A percentile compares a stretch with the other conserved stretches of the same genome.
phyloP scores from a whole-genome alignment of 2,329 filamentous ascomycete genomes.

The Neurospora sp. region DNA sequence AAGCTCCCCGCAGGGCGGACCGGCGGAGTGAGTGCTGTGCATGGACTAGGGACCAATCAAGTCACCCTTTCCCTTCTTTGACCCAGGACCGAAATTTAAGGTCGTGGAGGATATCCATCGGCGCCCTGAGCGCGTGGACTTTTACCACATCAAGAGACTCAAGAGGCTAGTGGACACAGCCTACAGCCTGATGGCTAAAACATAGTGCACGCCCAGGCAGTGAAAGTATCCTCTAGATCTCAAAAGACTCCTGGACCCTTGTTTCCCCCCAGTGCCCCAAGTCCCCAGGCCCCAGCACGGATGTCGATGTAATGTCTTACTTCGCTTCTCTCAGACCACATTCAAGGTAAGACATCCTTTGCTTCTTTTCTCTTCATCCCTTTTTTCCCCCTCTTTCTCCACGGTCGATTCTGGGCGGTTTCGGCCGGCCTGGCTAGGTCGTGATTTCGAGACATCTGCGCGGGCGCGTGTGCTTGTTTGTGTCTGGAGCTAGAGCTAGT shows the following conservation, averaged over 20 bases:
- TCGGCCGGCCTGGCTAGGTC: neutral
- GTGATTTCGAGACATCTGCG: neutral
- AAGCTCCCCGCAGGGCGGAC: neutral
- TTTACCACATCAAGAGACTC: neutral
- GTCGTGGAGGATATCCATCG: neutral
- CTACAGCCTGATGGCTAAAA: neutral
- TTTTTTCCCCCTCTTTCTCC: neutral
- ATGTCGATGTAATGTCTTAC: neutral
- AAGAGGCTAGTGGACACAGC: neutral
- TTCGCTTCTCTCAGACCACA: neutral
- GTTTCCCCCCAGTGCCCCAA: neutral
- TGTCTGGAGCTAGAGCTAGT: neutral
- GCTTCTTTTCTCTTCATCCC: neutral
- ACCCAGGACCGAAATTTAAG: neutral
- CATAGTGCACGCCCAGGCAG: neutral
- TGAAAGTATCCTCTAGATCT: neutral
- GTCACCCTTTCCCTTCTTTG: neutral
- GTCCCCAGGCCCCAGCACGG: neutral
- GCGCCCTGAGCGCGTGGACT: neutral
- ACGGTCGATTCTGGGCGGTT: neutral
- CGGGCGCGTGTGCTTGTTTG: neutral
- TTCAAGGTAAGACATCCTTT: neutral
- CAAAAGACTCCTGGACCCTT: neutral
- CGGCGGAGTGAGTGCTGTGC: neutral
- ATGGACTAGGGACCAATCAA: neutral